Base-by-base conservation (phyloP, 345 rosid genomes). In the Hevea brasiliensis region DNA sequence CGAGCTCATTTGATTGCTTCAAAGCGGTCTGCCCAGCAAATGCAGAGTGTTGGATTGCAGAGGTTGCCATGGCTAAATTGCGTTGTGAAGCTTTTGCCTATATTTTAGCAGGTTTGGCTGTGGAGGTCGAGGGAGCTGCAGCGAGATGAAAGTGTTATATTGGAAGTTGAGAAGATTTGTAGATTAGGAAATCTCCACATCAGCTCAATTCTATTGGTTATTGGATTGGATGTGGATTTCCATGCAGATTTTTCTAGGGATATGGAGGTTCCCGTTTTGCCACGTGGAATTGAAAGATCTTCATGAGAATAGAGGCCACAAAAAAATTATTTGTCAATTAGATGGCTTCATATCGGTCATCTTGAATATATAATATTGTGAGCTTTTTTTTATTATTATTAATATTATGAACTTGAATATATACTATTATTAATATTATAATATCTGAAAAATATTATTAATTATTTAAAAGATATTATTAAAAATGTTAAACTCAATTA, bases 31-130 rank as follows among this genome's bases (percentile, higher is more conserved):
- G 90, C 45, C 98, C 96, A 7, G 90, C 86, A 68, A 91, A 90
- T 29, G 98, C 87, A 15, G 97, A 88, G 67, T 89, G 96, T 58
- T 94, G 98, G 80, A 88, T 76, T 61, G 89, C 93, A 55, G 94
- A 89, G 69, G 97, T 85, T 70, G 98, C 97, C 98, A 94, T 94
- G 68, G 51, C 44, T 29, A n/a, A n/a, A 15, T n/a, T 40, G 9
- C 48, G 54, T 63, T 35, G 15, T 50, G 53, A 70, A 20, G 58
- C 55, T 13, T 26, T 2, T 23, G 17, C 1, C 12, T 13, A 76
- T 4, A n/a, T 4, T 1, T 20, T 27, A 14, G n/a, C 6, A 35
- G n/a, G 59, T 44, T 13, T 71, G 9, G 40, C 32, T 23, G 45
- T 56, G 18, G 53, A 57, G 50, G 20, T 27, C 13, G n/a, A 23